Conservation (phyloP, 1,139 yeast genomes). For the Debaryomyces nepalensis region DNA sequence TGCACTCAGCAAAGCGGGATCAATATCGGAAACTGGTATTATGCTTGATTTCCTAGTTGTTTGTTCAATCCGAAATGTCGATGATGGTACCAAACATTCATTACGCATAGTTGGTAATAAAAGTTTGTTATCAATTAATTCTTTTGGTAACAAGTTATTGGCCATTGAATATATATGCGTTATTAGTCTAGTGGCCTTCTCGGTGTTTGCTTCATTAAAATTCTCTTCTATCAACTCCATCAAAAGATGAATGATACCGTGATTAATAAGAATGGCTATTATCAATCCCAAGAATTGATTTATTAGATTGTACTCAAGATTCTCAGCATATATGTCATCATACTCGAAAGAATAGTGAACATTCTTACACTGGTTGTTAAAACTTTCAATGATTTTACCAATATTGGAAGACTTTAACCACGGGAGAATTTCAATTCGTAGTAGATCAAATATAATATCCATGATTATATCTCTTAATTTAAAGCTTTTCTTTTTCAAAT, state of each 20-base stretch:
- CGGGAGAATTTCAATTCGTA: conserved; percentile 64
- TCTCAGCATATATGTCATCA: conserved; percentile 13
- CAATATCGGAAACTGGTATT: conserved; percentile 18
- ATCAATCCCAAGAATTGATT: conserved; percentile 70
- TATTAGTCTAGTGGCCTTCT: conserved; percentile 66
- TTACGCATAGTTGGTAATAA: conserved; percentile 19
- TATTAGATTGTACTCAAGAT: conserved; percentile 28
- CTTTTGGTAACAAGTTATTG: conserved; percentile 55
- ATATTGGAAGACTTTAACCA: conserved; percentile 51
- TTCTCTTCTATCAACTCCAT: conserved; percentile 52
- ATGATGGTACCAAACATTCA: conserved; percentile 7
- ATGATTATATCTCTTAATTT: conserved; percentile 65
- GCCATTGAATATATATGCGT: conserved; percentile 66
- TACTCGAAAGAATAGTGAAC: conserved; percentile 13
- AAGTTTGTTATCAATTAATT: conserved; percentile 24
- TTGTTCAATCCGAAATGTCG: conserved; percentile 17
- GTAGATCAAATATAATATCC: conserved; percentile 72
- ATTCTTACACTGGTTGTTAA: conserved; percentile 12
- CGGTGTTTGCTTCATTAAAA: conserved; percentile 47
- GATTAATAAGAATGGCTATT: conserved; percentile 55
- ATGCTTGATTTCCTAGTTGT: conserved; percentile 16
- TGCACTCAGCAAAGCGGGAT: conserved; percentile 21
- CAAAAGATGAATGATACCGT: conserved; percentile 59
- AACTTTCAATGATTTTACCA: conserved; percentile 34
- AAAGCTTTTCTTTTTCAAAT: conserved; percentile 62